Evolutionary conservation across 2,329 filamentous ascomycete genomes (phyloP).

Genomic region (Purpureocillium takamizusanense): DNA sequence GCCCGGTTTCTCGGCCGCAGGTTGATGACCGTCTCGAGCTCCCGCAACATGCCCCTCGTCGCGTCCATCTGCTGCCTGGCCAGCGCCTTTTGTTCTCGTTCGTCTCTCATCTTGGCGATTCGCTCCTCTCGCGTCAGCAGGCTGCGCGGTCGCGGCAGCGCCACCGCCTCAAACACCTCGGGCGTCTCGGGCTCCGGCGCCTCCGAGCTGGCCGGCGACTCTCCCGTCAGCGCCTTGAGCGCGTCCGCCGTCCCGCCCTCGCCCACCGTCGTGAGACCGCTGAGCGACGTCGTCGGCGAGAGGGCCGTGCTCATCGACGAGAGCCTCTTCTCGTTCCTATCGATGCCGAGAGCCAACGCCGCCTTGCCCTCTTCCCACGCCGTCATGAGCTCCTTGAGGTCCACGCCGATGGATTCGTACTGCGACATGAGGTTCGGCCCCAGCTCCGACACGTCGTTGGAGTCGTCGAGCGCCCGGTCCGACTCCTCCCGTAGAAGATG

Average conservation of each 20-base stretch:
- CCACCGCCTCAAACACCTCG: slow-evolving; percentile 87
- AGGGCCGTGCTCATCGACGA: slow-evolving; percentile 52
- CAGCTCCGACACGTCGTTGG: slow-evolving; percentile 63
- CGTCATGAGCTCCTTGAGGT: slow-evolving; percentile 69
- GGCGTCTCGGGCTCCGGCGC: slow-evolving; percentile 57
- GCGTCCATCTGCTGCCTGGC: slow-evolving; percentile 69
- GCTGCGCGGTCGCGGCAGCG: slow-evolving; percentile 59
- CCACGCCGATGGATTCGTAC: slow-evolving; percentile 88
- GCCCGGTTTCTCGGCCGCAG: slow-evolving; percentile 32
- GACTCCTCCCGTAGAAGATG: slow-evolving; percentile 87
- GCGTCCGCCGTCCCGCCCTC: slow-evolving; percentile 48
- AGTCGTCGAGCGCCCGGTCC: slow-evolving; percentile 66
- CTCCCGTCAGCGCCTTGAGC: slow-evolving; percentile 69
- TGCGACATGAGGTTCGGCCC: slow-evolving; percentile 74
- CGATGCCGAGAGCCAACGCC: slow-evolving; percentile 72
- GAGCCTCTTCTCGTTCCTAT: slow-evolving; percentile 65
- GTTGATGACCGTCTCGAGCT: slow-evolving; percentile 83
- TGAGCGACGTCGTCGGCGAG: slow-evolving; percentile 54
- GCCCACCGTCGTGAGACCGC: slow-evolving; percentile 57
- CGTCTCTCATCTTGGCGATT: slow-evolving; percentile 79
- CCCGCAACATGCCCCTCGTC: slow-evolving; percentile 81
- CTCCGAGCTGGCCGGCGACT: slow-evolving; percentile 43
- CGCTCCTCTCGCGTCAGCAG: slow-evolving; percentile 77
- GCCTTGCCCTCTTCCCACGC: slow-evolving; percentile 84
- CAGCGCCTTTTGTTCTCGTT: slow-evolving; percentile 64